Conservation (phyloP, 2,329 filamentous ascomycete species). For the Coleophoma eucalyptorum region DNA sequence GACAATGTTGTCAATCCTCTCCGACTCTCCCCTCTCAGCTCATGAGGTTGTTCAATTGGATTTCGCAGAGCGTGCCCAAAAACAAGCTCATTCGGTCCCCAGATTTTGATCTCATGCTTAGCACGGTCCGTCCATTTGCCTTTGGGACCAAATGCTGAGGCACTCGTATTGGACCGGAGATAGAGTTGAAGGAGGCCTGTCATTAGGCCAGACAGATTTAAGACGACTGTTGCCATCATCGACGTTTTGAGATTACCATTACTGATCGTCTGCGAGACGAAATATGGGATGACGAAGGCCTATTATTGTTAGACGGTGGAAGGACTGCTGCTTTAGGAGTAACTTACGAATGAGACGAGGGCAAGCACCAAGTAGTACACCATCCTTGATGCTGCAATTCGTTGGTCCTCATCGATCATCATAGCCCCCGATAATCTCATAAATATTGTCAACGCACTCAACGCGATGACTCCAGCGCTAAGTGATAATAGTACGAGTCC, state of each 20-base stretch:
- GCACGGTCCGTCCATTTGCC: conserved; percentile 41
- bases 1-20: background rate
- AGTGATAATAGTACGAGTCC: conserved; percentile 50
- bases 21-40: background rate
- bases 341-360: conserved; percentile 52
- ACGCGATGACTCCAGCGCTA: conserved; percentile 45
- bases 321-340: too few relatives aligned
- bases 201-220: conserved; percentile 62
- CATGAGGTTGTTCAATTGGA: background rate
- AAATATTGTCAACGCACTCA: conserved; percentile 51
- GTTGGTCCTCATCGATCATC: conserved; percentile 53
- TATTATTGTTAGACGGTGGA: conserved; percentile 24
- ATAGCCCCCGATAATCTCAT: conserved; percentile 50
- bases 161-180: conserved; percentile 57
- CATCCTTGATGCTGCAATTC: conserved; percentile 64
- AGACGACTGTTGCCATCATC: conserved; percentile 61
- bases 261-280: conserved; percentile 51
- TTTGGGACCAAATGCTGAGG: conserved; percentile 48
- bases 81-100: conserved; percentile 33
- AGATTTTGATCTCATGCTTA: conserved; percentile 44
- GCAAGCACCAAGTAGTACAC: conserved; percentile 59
- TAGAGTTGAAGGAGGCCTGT: conserved; percentile 65
- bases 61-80: conserved; percentile 9
- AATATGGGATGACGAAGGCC: conserved; percentile 61
- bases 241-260: conserved; percentile 45